Percentiles rank a stretch among this genome's conserved stretches.
These are phyloP conservation scores for Podospora australis DNA, from an alignment of 495 filamentous ascomycete species.

Conservation along the genomic window DNA sequence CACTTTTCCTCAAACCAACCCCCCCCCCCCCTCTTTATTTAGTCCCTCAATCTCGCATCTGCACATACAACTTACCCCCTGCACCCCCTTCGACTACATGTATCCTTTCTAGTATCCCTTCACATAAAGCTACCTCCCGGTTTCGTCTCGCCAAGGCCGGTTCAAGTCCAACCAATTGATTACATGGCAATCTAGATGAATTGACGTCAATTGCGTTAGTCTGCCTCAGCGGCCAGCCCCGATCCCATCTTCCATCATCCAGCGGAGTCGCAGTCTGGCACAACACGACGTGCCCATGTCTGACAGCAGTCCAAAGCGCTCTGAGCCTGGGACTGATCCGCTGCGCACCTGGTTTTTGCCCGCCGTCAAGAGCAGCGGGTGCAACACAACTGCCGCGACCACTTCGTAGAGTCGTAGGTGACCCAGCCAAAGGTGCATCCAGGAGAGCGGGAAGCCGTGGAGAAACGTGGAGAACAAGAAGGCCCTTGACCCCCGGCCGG, in stretches of 20 bases:
- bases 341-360: constrained; percentile 21
- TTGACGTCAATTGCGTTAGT: constrained; percentile 28
- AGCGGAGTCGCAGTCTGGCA: constrained; percentile 15
- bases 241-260: constrained; percentile 8
- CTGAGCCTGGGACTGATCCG: neutral
- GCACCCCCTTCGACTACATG: neutral
- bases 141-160: constrained; percentile 23
- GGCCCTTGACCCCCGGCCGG: constrained; percentile 18
- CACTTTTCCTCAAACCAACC: no score
- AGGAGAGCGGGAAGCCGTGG: constrained; percentile 17
- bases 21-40: neutral
- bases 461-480: constrained; percentile 20
- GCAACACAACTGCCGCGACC: constrained; percentile 28
- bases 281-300: no score
- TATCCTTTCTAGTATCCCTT: constrained; percentile 51
- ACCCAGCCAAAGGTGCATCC: constrained; percentile 13
- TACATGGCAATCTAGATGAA: constrained; percentile 30
- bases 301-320: no score
- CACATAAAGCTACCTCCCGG: constrained; percentile 27
- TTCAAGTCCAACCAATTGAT: constrained; percentile 25
- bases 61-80: neutral
- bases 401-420: neutral
- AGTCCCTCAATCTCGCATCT: neutral
- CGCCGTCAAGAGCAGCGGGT: constrained; percentile 19
- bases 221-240: constrained; percentile 15